A percentile compares a stretch with the other conserved stretches of the same genome.
These are phyloP conservation scores for Dactylonectria macrodidyma DNA, from an alignment of 2,329 filamentous ascomycete species.

Conservation along the genomic window DNA sequence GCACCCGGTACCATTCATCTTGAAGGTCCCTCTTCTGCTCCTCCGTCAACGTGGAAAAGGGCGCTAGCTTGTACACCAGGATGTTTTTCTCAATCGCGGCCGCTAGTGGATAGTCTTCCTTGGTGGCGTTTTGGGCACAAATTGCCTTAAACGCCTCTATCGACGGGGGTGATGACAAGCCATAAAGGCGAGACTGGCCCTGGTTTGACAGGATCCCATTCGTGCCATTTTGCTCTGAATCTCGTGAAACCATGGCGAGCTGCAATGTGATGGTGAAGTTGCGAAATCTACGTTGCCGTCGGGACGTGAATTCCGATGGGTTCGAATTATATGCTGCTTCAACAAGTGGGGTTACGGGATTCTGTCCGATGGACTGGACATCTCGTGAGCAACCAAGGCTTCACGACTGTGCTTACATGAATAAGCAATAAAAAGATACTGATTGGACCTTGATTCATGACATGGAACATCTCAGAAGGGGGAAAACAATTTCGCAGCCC, in stretches of 20 bases:
- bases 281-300: constrained; percentile 20
- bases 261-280: neutral
- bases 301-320: constrained; percentile 26
- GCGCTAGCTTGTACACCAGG: constrained; percentile 67
- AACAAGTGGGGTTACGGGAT: constrained; percentile 30
- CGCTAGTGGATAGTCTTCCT: constrained; percentile 63
- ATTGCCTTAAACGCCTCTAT: constrained; percentile 61
- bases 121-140: constrained; percentile 57
- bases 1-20: constrained; percentile 73
- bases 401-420: neutral
- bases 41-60: constrained; percentile 48
- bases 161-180: constrained; percentile 50
- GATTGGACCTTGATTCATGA: neutral
- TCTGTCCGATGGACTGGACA: constrained; percentile 23
- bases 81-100: constrained; percentile 63
- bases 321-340: constrained; percentile 23
- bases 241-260: constrained; percentile 28
- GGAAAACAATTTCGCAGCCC: too few species aligned
- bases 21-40: constrained; percentile 59
- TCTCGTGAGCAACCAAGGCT: neutral
- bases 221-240: neutral
- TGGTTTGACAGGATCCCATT: constrained; percentile 22
- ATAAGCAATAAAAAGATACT: neutral
- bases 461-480: too few species aligned
- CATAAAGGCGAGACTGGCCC: constrained; percentile 42